phyloP scores from a whole-genome alignment of 2,329 filamentous ascomycete genomes.

The Leptographium procerum region DNA sequence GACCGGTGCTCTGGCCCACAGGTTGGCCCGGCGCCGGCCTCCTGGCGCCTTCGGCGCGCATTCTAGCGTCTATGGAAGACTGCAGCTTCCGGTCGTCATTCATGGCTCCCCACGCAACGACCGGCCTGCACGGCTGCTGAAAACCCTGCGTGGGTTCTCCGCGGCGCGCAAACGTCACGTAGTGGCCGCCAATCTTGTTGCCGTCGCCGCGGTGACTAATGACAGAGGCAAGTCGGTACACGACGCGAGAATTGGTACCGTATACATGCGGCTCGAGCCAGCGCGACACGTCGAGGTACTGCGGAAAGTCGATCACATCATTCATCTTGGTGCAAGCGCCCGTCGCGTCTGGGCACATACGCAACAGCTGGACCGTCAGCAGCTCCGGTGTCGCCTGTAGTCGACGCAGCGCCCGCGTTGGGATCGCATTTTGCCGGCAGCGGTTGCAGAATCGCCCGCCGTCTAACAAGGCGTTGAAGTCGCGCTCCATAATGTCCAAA shows the following conservation, averaged over 20 bases:
- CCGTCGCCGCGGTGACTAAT: slow-evolving; percentile 7
- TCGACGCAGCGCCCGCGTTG: neutral
- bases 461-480: neutral
- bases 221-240: slow-evolving; percentile 10
- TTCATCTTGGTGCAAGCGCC: neutral
- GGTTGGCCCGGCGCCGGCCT: neutral
- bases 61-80: neutral
- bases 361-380: slow-evolving; percentile 5
- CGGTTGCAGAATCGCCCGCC: neutral
- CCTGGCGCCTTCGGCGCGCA: neutral
- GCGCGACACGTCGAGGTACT: slow-evolving; percentile 10
- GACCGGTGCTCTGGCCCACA: neutral
- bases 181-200: slow-evolving; percentile 5
- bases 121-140: neutral
- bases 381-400: slow-evolving; percentile 10
- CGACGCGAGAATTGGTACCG: slow-evolving; percentile 1
- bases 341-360: neutral
- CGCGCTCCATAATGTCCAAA: neutral
- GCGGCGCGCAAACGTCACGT: slow-evolving; percentile 7
- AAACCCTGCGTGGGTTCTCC: neutral
- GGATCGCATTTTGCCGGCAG: neutral
- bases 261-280: slow-evolving; percentile 10
- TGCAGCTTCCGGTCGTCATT: neutral
- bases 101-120: neutral
- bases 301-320: slow-evolving; percentile 3